Evolutionary conservation across 2,329 filamentous ascomycete species (phyloP).

Genomic region (Curvularia eragrostidis): DNA sequence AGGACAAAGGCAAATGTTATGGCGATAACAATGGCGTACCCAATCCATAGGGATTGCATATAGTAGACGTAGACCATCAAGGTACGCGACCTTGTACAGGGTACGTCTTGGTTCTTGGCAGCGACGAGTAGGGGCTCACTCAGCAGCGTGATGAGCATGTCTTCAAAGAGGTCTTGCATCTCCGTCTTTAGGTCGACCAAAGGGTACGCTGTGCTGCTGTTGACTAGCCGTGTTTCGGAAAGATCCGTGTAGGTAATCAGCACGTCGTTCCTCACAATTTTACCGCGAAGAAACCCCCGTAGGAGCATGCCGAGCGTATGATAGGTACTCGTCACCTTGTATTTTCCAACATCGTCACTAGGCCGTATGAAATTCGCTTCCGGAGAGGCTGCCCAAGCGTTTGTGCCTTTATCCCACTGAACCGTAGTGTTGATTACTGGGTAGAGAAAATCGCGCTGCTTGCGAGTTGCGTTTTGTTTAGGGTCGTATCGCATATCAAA

Average conservation of each 20-base stretch:
- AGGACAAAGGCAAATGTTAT: conserved; percentile 38
- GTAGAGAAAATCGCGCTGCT: conserved; percentile 36
- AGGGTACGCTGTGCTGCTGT: conserved; percentile 38
- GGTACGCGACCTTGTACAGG: conserved; percentile 37
- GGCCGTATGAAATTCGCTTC: conserved; percentile 35
- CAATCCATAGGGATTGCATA: conserved; percentile 43
- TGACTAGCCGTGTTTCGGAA: conserved; percentile 44
- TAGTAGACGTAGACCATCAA: conserved; percentile 45
- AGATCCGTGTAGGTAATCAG: conserved; percentile 45
- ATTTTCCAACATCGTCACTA: conserved; percentile 26
- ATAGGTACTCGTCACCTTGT: conserved; percentile 44
- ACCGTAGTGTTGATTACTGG: conserved; percentile 43
- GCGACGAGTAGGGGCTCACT: conserved; percentile 43
- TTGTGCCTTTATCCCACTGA: conserved; percentile 20
- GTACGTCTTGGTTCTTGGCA: conserved; percentile 28
- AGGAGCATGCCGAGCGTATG: conserved; percentile 45
- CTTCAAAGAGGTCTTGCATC: conserved; percentile 45
- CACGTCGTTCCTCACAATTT: conserved; percentile 33
- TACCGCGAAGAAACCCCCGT: conserved; percentile 45
- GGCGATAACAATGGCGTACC: conserved; percentile 45
- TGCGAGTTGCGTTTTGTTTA: conserved; percentile 31
- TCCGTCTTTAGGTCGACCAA: conserved; percentile 35
- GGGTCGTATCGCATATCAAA: conserved; percentile 42
- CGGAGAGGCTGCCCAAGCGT: conserved; percentile 26
- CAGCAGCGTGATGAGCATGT: conserved; percentile 48